These are phyloP conservation scores for Salvia splendens DNA, from an alignment of 257 asterid genomes.

Conservation along the genomic window DNA sequence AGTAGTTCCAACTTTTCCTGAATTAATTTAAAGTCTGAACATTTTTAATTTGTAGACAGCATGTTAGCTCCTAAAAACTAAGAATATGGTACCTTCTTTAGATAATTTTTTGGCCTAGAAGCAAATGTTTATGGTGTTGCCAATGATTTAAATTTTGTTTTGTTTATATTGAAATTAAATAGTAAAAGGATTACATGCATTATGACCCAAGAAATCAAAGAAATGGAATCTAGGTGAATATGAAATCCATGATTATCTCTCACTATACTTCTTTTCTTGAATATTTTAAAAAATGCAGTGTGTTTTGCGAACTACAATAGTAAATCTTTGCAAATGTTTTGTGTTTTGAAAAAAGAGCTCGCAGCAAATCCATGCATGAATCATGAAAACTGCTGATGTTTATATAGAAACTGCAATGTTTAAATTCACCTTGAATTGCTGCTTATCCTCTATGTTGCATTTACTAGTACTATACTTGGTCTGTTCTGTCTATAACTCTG, in stretches of 20 bases:
- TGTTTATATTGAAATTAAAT: neutral
- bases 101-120: neutral
- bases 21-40: neutral
- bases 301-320: neutral
- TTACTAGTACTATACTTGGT: neutral
- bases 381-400: slow-evolving; percentile 2
- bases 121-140: neutral
- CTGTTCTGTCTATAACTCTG: neutral
- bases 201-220: neutral
- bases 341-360: neutral
- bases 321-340: neutral
- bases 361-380: neutral
- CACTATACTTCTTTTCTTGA: neutral
- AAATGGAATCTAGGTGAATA: neutral
- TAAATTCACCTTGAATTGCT: too few species aligned
- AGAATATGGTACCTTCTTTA: neutral
- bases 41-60: too few species aligned
- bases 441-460: too few species aligned
- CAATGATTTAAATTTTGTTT: neutral
- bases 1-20: too few species aligned
- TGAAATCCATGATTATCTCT: neutral
- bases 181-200: neutral
- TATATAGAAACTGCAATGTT: too few species aligned
- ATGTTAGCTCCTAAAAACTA: neutral
- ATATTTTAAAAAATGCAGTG: neutral